Percentiles rank a stretch among this genome's conserved stretches.
Evolutionary conservation across 2,329 filamentous ascomycete genomes (phyloP).

Genomic region (Colletotrichum plurivorum): DNA sequence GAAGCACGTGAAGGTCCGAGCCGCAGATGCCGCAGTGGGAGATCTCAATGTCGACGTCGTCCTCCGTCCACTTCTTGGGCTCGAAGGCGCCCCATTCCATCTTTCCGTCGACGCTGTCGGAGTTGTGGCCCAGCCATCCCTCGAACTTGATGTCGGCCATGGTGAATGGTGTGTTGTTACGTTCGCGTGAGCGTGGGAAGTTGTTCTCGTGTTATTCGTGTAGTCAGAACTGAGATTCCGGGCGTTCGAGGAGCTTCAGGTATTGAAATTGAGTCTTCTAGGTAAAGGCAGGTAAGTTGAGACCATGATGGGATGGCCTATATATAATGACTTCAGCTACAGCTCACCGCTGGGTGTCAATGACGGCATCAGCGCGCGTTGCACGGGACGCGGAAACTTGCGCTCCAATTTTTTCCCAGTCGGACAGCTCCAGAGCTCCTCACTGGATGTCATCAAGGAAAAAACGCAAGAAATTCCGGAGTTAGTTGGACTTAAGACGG

Average conservation of each 20-base stretch:
- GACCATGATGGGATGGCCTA: conserved; percentile 6
- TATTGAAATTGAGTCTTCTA: no score
- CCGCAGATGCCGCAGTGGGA: conserved; percentile 78
- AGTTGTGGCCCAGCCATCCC: conserved; percentile 64
- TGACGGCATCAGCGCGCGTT: conserved; percentile 34
- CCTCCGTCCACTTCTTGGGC: conserved; percentile 77
- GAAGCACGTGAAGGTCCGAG: conserved; percentile 71
- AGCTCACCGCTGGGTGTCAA: conserved; percentile 2
- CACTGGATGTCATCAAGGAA: conserved; percentile 29
- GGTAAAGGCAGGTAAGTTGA: not conserved
- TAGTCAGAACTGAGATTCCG: not conserved
- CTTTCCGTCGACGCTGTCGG: conserved; percentile 61
- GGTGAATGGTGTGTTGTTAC: not conserved
- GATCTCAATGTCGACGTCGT: conserved; percentile 75
- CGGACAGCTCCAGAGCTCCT: not conserved
- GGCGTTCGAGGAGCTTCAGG: not conserved
- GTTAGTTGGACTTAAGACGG: conserved; percentile 34
- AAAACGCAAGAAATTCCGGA: conserved; percentile 13
- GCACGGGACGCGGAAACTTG: conserved; percentile 3
- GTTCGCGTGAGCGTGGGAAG: not conserved
- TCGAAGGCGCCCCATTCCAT: conserved; percentile 70
- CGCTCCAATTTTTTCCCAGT: not conserved
- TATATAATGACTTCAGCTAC: conserved; percentile 6
- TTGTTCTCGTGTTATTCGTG: no score
- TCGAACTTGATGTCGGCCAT: conserved; percentile 62